These are phyloP conservation scores for Globisporangium okanoganense DNA, from an alignment of 352 stramenopile species.

Conservation along the genomic window DNA sequence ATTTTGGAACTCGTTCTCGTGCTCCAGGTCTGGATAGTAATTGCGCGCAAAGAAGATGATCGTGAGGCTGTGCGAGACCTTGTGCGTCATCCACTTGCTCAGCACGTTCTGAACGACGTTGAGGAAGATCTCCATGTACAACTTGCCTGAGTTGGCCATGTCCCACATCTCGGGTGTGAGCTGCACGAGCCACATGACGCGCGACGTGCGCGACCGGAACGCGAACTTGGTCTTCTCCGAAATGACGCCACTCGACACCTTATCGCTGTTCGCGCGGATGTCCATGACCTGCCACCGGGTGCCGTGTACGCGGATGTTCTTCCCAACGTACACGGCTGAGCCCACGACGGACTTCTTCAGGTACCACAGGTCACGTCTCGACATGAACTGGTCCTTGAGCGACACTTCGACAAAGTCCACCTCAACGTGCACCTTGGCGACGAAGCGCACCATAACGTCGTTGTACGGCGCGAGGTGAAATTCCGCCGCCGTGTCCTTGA, in stretches of 20 bases:
- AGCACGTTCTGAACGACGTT: slow-evolving; percentile 77
- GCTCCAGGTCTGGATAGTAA: slow-evolving; percentile 82
- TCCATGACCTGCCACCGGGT: slow-evolving; percentile 89
- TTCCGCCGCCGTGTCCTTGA: slow-evolving; percentile 73
- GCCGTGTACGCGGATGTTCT: slow-evolving; percentile 70
- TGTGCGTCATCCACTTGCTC: slow-evolving; percentile 89
- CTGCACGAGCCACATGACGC: slow-evolving; percentile 98
- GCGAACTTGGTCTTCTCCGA: slow-evolving; percentile 96
- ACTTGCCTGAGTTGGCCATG: slow-evolving; percentile 81
- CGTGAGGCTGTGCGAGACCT: slow-evolving; percentile 90
- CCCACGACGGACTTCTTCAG: slow-evolving; percentile 67
- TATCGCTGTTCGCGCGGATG: slow-evolving; percentile 73
- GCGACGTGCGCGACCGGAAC: slow-evolving; percentile 91
- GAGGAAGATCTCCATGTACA: slow-evolving; percentile 92
- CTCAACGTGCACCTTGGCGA: slow-evolving; percentile 69
- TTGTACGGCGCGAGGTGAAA: slow-evolving; percentile 77
- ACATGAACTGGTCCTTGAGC: slow-evolving; percentile 92
- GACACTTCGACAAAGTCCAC: slow-evolving; percentile 90
- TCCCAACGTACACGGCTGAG: slow-evolving; percentile 70
- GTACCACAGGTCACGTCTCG: slow-evolving; percentile 89
- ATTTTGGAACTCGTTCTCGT: slow-evolving; percentile 25
- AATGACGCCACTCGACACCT: slow-evolving; percentile 92
- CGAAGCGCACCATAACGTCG: slow-evolving; percentile 78
- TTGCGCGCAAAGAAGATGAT: slow-evolving; percentile 91
- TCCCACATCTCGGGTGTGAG: slow-evolving; percentile 95